Percentiles rank a stretch among this genome's conserved stretches.
Evolutionary conservation across 768 basidiomycete species (phyloP).

Genomic region (Crassisporium funariophilum): DNA sequence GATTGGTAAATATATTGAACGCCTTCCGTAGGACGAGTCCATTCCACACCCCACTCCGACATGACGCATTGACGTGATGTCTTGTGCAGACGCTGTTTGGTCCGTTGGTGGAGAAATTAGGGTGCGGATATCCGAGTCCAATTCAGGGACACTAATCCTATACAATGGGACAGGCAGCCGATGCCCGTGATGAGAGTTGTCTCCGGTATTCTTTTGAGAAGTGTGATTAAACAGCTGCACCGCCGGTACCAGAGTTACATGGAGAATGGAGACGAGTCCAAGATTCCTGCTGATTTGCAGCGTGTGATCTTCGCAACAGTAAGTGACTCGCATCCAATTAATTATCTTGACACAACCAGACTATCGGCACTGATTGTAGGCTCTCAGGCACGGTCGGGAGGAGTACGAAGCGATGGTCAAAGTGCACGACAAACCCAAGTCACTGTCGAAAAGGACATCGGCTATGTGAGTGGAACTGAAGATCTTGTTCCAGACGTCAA

Average conservation of each 20-base stretch:
- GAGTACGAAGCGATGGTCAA: conserved; percentile 76
- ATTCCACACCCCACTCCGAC: conserved; percentile 2
- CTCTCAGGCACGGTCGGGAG: conserved; percentile 65
- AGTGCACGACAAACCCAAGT: conserved; percentile 71
- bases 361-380: conserved; percentile 38
- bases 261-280: conserved; percentile 65
- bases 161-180: conserved; percentile 62
- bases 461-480: conserved; percentile 55
- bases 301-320: conserved; percentile 50
- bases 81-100: conserved; percentile 56
- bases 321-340: conserved; percentile 38
- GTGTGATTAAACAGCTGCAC: conserved; percentile 59
- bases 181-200: conserved; percentile 20
- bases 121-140: conserved; percentile 72
- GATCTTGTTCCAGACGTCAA: background rate
- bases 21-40: conserved; percentile 62
- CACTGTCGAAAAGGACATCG: conserved; percentile 69
- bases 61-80: background rate
- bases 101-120: conserved; percentile 78
- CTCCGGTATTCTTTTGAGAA: background rate
- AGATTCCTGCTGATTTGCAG: conserved; percentile 81
- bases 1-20: conserved; percentile 54
- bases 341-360: background rate
- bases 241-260: conserved; percentile 71
- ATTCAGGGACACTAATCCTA: conserved; percentile 68